These are phyloP conservation scores for Davidsoniella australis DNA, from an alignment of 2,329 filamentous ascomycete genomes.

Conservation along the genomic window DNA sequence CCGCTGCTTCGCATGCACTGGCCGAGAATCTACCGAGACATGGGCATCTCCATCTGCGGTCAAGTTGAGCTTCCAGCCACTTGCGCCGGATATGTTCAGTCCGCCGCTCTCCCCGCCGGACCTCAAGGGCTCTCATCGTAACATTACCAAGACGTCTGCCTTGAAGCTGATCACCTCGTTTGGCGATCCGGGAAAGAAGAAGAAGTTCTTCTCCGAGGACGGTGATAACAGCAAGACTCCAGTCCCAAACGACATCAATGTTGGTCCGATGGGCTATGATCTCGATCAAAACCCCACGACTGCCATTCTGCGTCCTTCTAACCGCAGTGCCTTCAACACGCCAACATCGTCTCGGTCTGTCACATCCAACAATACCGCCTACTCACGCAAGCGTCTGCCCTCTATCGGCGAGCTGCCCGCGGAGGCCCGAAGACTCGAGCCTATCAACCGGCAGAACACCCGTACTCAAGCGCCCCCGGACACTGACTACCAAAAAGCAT, in stretches of 20 bases:
- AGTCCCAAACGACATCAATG: constrained; percentile 23
- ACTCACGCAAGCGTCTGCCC: constrained; percentile 48
- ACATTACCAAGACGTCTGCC: constrained; percentile 63
- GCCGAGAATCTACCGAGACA: constrained; percentile 65
- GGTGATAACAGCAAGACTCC: constrained; percentile 50
- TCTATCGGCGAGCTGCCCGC: constrained; percentile 49
- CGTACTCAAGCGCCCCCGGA: constrained; percentile 5
- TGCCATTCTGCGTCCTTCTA: constrained; percentile 49
- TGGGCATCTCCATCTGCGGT: constrained; percentile 73
- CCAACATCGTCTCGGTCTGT: constrained; percentile 48
- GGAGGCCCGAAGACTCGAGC: constrained; percentile 2
- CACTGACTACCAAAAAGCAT: not conserved
- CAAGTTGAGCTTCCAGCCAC: constrained; percentile 38
- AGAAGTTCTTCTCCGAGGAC: constrained; percentile 40
- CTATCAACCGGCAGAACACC: not conserved
- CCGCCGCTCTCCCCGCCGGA: constrained; percentile 59
- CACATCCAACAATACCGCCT: constrained; percentile 36
- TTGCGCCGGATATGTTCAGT: constrained; percentile 42
- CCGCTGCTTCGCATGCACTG: constrained; percentile 82
- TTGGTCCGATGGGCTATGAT: constrained; percentile 50
- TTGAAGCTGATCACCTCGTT: constrained; percentile 89
- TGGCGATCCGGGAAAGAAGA: constrained; percentile 42
- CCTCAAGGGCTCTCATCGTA: constrained; percentile 35
- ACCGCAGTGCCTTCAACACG: constrained; percentile 52
- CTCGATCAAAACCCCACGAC: constrained; percentile 45